Base-by-base conservation (phyloP, 2,329 filamentous ascomycete species). In the Aotearoamyces nothofagi region DNA sequence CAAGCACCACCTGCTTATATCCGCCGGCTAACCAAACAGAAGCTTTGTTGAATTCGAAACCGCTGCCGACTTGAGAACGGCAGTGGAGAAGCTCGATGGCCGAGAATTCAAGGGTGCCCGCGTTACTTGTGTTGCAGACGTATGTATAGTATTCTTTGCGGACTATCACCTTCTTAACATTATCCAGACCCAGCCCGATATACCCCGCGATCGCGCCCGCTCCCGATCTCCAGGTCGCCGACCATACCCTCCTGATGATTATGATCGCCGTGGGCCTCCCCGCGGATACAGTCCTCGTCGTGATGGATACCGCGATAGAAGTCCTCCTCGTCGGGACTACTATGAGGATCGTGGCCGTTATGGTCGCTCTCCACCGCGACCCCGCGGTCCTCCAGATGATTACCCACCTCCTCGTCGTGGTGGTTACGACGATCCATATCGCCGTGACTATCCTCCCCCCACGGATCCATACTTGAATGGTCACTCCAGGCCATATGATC, bases 41-140 rank as follows among this genome's bases (percentile, higher is more conserved):
- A 94, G 87, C 48, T 96, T 94, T 54, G 87, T 98, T 51, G 90
- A 98, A 53, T 98, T 94, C 49, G 90, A 98, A 59, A 92, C 83
- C 37, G 79, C 79, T 34, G 76, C 73, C 41, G 90, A 98, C 49
- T 62, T 98, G 34, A 83, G 81, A 52, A 78, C 77, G 35, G 90
- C 90, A 30, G 82, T 96, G 33, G 84, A 94, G 54, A 94, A 94
- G 58, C 78, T 98, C 38, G 84, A 96, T 53, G 75, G 75, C 41
- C 77, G 75, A 51, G 84, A 93, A 49, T 96, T 96, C 58, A 94
- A 94, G 63, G 84, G 83, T 44, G 73, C 74, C 40, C 69, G 73
- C 40, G 87, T 98, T 42, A 76, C 69, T 41, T 98, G 90, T 57
- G 63, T 80, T 46, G 75, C 83, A 46, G 86, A 94, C 60, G 87